phyloP scores from a whole-genome alignment of 148 eudicot species.

The Chenopodium formosanum region DNA sequence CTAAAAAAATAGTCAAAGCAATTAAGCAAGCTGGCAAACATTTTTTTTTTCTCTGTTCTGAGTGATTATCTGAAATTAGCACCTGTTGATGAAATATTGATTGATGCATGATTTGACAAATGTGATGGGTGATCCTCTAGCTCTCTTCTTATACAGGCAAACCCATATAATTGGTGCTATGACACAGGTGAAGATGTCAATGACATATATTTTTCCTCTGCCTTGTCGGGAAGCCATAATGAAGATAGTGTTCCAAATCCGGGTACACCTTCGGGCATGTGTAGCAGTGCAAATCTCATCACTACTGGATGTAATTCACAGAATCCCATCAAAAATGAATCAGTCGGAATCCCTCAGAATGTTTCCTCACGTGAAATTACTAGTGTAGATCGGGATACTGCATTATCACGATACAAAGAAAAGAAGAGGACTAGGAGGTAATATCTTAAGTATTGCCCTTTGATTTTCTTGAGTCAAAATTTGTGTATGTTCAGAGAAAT shows the following conservation, averaged over 20 bases:
- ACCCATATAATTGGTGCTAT: conserved; percentile 30
- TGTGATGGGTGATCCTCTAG: conserved; percentile 13
- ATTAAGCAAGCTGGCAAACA: not conserved
- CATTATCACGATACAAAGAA: conserved; percentile 79
- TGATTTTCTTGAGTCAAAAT: not conserved
- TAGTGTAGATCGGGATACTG: conserved; percentile 62
- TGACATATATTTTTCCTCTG: conserved; percentile 34
- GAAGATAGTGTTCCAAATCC: conserved; percentile 49
- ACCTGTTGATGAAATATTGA: not conserved
- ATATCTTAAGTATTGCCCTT: conserved; percentile 9
- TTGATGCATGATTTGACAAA: not conserved
- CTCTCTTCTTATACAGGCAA: conserved; percentile 41
- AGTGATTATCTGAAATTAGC: not conserved
- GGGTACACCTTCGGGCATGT: conserved; percentile 43
- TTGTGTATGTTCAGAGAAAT: not conserved
- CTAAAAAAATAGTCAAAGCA: not conserved
- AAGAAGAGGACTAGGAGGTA: conserved; percentile 88
- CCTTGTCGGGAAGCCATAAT: conserved; percentile 34
- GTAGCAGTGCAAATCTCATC: conserved; percentile 31
- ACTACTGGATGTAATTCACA: conserved; percentile 33
- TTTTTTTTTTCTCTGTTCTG: not conserved
- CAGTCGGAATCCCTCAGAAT: conserved; percentile 32
- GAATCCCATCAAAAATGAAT: conserved; percentile 30
- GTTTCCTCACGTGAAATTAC: conserved; percentile 44
- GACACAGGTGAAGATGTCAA: conserved; percentile 35